A percentile compares a stretch with the other conserved stretches of the same genome.
Evolutionary conservation across 1,284 basidiomycete species (phyloP).

Genomic region (Takashimella koratensis): DNA sequence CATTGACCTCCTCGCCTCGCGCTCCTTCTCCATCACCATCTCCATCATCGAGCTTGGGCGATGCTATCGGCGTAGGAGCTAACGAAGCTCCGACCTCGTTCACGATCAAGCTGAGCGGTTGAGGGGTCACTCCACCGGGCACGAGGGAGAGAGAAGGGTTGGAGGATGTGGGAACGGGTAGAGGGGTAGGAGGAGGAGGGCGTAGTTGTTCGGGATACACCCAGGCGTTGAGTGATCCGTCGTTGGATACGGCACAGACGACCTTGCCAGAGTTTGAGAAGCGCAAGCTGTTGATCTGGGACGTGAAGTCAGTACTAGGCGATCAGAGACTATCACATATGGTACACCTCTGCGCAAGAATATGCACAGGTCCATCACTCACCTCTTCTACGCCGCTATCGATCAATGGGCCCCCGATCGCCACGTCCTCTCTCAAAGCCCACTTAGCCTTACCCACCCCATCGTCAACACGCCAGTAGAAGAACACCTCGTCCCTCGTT

Average conservation of each 20-base stretch:
- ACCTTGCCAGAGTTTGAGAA: conserved; percentile 35
- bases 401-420: conserved; percentile 25
- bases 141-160: neutral
- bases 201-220: conserved; percentile 27
- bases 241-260: conserved; percentile 39
- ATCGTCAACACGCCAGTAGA: conserved; percentile 25
- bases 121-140: neutral
- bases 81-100: neutral
- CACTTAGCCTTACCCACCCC: conserved; percentile 20
- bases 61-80: neutral
- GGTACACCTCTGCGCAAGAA: neutral
- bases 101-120: neutral
- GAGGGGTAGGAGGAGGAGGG: neutral
- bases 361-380: neutral
- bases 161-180: neutral
- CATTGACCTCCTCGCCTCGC: neutral
- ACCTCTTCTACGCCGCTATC: conserved; percentile 41
- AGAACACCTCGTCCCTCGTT: conserved; percentile 36
- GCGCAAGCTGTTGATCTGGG: conserved; percentile 39
- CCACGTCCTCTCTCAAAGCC: conserved; percentile 33
- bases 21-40: neutral
- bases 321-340: neutral
- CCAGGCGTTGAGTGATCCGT: conserved; percentile 41
- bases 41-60: neutral
- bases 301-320: conserved; percentile 9